phyloP scores from a whole-genome alignment of 2,329 filamentous ascomycete genomes.

The Colletotrichum kahawae region DNA sequence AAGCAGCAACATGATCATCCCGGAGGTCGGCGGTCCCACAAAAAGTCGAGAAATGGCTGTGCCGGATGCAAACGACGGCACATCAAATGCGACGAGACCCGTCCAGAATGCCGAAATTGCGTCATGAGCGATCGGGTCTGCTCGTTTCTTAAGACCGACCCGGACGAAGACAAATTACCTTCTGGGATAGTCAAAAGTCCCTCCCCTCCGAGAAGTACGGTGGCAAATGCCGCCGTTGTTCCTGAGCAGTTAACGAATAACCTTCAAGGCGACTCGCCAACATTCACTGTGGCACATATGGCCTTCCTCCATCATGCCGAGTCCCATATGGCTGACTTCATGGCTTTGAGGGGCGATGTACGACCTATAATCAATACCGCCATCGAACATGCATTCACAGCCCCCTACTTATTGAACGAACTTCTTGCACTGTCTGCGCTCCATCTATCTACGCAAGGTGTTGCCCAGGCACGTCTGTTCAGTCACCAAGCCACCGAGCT shows the following conservation, averaged over 20 bases:
- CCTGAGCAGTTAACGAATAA: background rate
- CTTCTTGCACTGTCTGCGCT: conserved; percentile 42
- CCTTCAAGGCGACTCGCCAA: background rate
- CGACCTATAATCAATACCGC: conserved; percentile 33
- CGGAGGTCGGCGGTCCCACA: background rate
- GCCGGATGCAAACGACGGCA: conserved; percentile 44
- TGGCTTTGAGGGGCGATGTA: background rate
- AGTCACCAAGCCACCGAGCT: conserved; percentile 33
- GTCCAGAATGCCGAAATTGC: conserved; percentile 46
- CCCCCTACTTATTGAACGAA: conserved; percentile 42
- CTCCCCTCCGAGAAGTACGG: background rate
- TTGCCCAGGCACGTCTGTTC: conserved; percentile 25
- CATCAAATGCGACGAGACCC: conserved; percentile 51
- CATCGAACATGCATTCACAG: conserved; percentile 29
- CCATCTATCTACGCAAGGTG: conserved; percentile 32
- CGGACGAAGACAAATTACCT: background rate
- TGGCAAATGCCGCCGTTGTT: background rate
- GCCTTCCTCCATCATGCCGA: background rate
- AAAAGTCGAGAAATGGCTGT: conserved; percentile 30
- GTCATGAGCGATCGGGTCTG: conserved; percentile 26
- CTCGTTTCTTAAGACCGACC: conserved; percentile 21
- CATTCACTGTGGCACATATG: conserved; percentile 13
- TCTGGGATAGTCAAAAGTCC: background rate
- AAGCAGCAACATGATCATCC: background rate
- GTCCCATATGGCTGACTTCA: background rate